These are phyloP conservation scores for Rubia occidens DNA, from an alignment of 305 asterid genomes.

Conservation along the genomic window DNA sequence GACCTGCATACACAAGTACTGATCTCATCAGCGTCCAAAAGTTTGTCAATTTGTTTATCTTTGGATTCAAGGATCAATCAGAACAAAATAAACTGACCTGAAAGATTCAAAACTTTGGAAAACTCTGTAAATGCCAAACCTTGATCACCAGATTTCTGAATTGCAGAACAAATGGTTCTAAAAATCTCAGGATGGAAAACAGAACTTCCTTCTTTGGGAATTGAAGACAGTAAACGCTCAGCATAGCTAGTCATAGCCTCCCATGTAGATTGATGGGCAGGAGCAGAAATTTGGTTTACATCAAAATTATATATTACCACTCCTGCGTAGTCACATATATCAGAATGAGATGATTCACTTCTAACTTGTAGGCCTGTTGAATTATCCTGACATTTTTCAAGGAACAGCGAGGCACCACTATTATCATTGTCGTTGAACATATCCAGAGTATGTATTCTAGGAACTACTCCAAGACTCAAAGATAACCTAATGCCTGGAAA, in stretches of 20 bases:
- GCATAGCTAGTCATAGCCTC: conserved; percentile 68
- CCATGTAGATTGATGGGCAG: conserved; percentile 56
- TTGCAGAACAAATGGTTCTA: conserved; percentile 61
- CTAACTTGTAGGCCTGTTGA: conserved; percentile 11
- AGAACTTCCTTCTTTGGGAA: conserved; percentile 30
- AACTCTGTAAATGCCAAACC: conserved; percentile 79
- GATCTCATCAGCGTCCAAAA: conserved; percentile 21
- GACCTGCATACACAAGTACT: conserved; percentile 39
- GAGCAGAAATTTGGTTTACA: conserved; percentile 24
- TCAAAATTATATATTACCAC: conserved; percentile 33
- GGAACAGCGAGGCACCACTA: conserved; percentile 18
- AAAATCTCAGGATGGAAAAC: conserved; percentile 43
- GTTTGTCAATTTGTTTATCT: neutral
- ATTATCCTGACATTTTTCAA: conserved; percentile 26
- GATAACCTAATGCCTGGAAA: conserved; percentile 76
- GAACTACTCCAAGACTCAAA: conserved; percentile 45
- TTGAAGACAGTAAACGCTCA: conserved; percentile 36
- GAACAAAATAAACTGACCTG: conserved; percentile 41
- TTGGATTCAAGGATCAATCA: conserved; percentile 13
- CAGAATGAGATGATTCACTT: conserved; percentile 25
- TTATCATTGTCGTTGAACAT: conserved; percentile 32
- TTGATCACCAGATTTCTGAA: conserved; percentile 86
- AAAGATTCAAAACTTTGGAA: conserved; percentile 35
- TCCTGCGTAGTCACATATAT: conserved; percentile 27
- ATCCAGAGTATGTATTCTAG: conserved; percentile 47